Evolutionary conservation across 306 rosid species (phyloP).

Genomic region (Citrullus amarus): DNA sequence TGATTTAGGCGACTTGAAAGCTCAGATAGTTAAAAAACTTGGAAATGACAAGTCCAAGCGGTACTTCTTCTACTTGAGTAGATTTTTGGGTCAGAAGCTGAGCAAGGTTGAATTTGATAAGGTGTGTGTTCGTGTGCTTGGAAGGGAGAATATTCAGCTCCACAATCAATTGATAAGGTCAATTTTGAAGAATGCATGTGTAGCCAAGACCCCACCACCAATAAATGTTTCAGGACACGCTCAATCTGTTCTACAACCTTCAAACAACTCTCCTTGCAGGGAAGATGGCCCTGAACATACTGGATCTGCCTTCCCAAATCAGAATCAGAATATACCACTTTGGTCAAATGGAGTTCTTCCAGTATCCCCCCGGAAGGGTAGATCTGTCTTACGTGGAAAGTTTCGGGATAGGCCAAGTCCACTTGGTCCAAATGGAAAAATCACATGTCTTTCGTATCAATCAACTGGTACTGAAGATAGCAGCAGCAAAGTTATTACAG

Average conservation of each 20-base stretch:
- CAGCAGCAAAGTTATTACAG: constrained; percentile 45
- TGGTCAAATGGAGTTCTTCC: constrained; percentile 88
- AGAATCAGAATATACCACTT: constrained; percentile 41
- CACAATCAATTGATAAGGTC: constrained; percentile 81
- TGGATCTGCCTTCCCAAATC: constrained; percentile 38
- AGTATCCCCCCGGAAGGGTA: constrained; percentile 53
- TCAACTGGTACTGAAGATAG: constrained; percentile 49
- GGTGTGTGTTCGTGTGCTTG: constrained; percentile 54
- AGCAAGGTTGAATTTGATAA: constrained; percentile 76
- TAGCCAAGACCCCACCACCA: constrained; percentile 80
- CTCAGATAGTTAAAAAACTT: constrained; percentile 66
- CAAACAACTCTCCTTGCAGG: constrained; percentile 45
- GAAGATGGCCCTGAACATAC: constrained; percentile 72
- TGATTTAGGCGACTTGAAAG: constrained; percentile 83
- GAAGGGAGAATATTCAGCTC: constrained; percentile 69
- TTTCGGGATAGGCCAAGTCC: constrained; percentile 86
- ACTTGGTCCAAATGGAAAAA: constrained; percentile 93
- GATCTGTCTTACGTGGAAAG: constrained; percentile 67
- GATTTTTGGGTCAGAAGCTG: constrained; percentile 78
- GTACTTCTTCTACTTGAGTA: constrained; percentile 59
- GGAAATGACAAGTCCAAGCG: constrained; percentile 66
- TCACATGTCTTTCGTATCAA: constrained; percentile 39
- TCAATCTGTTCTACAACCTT: constrained; percentile 41
- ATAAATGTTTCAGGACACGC: constrained; percentile 32
- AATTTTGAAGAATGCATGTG: constrained; percentile 79